Evolutionary conservation across 441 rosid species (phyloP).

Genomic region (Arabidopsis hybrid): DNA sequence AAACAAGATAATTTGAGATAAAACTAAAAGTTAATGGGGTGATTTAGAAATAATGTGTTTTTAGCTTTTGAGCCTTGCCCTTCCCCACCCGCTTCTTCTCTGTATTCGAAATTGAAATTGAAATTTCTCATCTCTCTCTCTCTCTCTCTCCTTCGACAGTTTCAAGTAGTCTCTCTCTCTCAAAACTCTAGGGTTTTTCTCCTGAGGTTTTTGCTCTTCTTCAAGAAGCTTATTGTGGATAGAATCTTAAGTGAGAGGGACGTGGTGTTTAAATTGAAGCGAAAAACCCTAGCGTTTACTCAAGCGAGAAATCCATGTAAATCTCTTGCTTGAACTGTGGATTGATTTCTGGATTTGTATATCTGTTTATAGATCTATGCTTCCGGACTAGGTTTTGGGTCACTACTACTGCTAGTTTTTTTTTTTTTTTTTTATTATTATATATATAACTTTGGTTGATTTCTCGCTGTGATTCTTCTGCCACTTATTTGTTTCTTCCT

Average conservation of each 20-base stretch:
- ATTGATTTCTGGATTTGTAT: not conserved
- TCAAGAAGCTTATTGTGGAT: not conserved
- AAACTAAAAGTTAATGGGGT: not conserved
- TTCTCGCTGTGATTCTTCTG: conserved; percentile 9
- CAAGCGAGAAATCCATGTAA: conserved; percentile 18
- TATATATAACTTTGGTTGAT: not conserved
- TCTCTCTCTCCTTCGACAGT: conserved; percentile 11
- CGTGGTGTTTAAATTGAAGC: conserved; percentile 5
- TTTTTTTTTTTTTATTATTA: not conserved
- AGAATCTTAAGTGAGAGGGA: not conserved
- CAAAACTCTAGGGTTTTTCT: conserved; percentile 31
- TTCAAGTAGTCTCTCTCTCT: conserved; percentile 5
- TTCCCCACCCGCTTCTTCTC: conserved; percentile 42
- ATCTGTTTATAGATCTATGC: conserved; percentile 1
- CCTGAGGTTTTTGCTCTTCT: not conserved
- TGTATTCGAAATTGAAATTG: conserved; percentile 38
- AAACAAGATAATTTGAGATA: not conserved
- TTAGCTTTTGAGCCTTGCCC: conserved; percentile 13
- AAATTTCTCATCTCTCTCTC: conserved; percentile 7
- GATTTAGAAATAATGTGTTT: conserved; percentile 2
- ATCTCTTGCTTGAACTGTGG: not conserved
- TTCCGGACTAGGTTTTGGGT: conserved; percentile 23
- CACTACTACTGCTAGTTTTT: conserved; percentile 9
- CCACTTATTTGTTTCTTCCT: not conserved
- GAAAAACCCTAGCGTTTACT: conserved; percentile 35